These are phyloP conservation scores for Termitomyces sp. DNA, from an alignment of 768 basidiomycete species.

Conservation along the genomic window DNA sequence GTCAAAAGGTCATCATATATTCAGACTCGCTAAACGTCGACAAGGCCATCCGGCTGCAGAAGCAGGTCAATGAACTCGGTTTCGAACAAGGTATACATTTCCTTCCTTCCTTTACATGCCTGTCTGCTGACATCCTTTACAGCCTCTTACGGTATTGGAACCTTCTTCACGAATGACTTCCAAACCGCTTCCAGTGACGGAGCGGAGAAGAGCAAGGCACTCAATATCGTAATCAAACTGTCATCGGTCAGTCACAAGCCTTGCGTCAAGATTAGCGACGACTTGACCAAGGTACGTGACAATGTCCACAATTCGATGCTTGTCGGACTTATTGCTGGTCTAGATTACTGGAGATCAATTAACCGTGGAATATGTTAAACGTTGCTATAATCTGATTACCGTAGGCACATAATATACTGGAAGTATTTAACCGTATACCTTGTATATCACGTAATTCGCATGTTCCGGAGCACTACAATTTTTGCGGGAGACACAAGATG, in stretches of 20 bases:
- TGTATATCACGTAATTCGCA: not conserved
- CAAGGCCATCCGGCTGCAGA: slow-evolving; percentile 62
- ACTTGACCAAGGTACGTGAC: slow-evolving; percentile 63
- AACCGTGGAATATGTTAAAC: slow-evolving; percentile 56
- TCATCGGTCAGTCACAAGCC: slow-evolving; percentile 63
- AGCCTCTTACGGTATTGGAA: slow-evolving; percentile 95
- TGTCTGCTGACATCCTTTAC: not conserved
- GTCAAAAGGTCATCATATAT: slow-evolving; percentile 69
- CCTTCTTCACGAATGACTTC: slow-evolving; percentile 90
- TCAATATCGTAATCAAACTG: slow-evolving; percentile 96
- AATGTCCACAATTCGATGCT: not conserved
- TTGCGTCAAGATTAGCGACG: slow-evolving; percentile 94
- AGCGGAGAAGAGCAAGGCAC: slow-evolving; percentile 61
- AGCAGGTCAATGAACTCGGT: slow-evolving; percentile 69
- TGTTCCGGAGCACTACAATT: not conserved
- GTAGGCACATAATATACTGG: not conserved
- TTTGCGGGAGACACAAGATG: no score
- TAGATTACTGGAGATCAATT: slow-evolving; percentile 67
- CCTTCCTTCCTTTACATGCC: not conserved
- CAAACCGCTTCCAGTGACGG: slow-evolving; percentile 32
- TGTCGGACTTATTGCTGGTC: not conserved
- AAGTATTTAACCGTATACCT: not conserved
- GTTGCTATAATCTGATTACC: slow-evolving; percentile 30
- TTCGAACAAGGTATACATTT: slow-evolving; percentile 46
- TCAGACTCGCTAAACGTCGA: slow-evolving; percentile 78